Percentiles rank a stretch among this genome's conserved stretches.
Conservation (phyloP, 139 green algal genomes). For the Chlamydomonas sp. region DNA sequence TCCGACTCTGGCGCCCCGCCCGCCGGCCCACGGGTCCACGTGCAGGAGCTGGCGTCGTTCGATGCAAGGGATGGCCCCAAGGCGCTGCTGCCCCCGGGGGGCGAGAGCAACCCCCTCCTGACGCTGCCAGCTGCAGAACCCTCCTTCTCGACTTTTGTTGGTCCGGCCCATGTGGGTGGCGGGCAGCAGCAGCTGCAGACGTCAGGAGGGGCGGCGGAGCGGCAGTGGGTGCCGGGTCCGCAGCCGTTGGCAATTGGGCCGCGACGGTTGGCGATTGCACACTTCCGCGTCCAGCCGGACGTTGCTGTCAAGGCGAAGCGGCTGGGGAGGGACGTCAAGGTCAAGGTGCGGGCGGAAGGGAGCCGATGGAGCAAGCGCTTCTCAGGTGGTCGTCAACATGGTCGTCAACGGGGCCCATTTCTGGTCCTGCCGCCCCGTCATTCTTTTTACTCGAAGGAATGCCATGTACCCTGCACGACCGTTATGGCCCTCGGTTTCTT, state of each 20-base stretch:
- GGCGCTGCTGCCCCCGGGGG: neutral
- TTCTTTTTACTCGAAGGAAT: rapidly evolving
- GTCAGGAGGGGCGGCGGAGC: too few species aligned
- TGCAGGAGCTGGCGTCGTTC: slow-evolving; percentile 56
- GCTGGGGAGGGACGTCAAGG: slow-evolving; percentile 40
- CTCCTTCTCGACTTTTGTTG: too few species aligned
- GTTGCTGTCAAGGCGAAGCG: slow-evolving; percentile 35
- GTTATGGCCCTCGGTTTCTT: neutral
- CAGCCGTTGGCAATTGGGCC: too few species aligned
- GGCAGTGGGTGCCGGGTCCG: too few species aligned
- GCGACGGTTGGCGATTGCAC: neutral
- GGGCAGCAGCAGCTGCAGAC: too few species aligned
- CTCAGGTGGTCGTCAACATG: too few species aligned
- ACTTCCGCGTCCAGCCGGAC: slow-evolving; percentile 4
- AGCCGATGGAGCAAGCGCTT: too few species aligned
- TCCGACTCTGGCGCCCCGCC: neutral
- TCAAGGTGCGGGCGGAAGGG: slow-evolving; percentile 31
- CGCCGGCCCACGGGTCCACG: slow-evolving; percentile 3
- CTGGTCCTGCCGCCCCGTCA: neutral
- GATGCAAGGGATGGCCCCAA: slow-evolving; percentile 48
- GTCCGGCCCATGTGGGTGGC: too few species aligned
- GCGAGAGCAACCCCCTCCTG: neutral
- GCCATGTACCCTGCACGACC: neutral
- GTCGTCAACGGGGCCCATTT: too few species aligned
- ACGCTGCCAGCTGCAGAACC: too few species aligned